phyloP scores from a whole-genome alignment of 1,284 basidiomycete species.

The Ceratobasidium sp. region DNA sequence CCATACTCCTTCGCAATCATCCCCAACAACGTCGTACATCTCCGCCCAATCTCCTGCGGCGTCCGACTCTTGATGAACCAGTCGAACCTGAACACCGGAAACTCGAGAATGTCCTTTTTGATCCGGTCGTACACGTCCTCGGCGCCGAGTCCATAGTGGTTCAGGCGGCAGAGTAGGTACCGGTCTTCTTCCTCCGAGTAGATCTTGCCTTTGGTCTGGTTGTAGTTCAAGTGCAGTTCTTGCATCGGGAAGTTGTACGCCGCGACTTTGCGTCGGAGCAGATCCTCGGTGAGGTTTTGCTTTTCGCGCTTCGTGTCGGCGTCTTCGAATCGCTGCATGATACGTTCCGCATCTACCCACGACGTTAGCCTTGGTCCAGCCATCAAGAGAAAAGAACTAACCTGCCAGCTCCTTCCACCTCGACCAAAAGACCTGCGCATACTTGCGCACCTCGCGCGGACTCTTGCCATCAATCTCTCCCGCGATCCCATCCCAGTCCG shows the following conservation, averaged over 20 bases:
- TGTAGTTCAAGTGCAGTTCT: constrained; percentile 92
- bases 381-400: constrained; percentile 48
- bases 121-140: constrained; percentile 96
- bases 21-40: constrained; percentile 87
- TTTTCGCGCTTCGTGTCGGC: constrained; percentile 88
- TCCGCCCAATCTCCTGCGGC: constrained; percentile 85
- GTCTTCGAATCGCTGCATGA: constrained; percentile 78
- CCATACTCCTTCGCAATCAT: constrained; percentile 94
- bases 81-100: constrained; percentile 96
- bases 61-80: constrained; percentile 99
- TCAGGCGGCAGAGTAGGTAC: constrained; percentile 89
- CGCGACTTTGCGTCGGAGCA: constrained; percentile 80
- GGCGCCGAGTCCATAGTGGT: constrained; percentile 89
- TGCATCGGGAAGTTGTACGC: constrained; percentile 90
- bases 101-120: constrained; percentile 95
- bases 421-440: constrained; percentile 88
- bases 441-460: constrained; percentile 78
- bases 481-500: constrained; percentile 76
- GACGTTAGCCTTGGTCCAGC: background rate
- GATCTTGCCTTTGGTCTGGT: constrained; percentile 93
- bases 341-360: constrained; percentile 73
- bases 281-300: constrained; percentile 80
- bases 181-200: constrained; percentile 98
- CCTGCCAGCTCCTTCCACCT: constrained; percentile 87
- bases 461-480: constrained; percentile 88